Conservation (phyloP, 2,329 filamentous ascomycete genomes). For the Fusarium sp. region DNA sequence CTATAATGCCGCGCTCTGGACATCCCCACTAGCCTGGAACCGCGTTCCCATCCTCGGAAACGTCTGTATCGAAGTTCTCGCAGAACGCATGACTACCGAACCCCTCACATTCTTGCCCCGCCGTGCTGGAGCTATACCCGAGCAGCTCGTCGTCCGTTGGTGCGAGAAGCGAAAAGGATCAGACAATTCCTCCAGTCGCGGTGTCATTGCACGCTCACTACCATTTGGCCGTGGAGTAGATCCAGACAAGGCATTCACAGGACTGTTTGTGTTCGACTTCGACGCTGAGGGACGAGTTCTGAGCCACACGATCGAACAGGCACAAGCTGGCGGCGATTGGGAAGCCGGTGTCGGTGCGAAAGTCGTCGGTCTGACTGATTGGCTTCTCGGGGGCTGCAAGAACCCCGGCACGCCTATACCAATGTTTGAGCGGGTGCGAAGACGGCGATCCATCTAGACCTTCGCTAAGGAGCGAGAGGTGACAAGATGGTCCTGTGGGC, state of each 20-base stretch:
- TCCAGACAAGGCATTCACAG: conserved; percentile 84
- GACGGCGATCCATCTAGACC: conserved; percentile 39
- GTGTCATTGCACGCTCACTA: conserved; percentile 62
- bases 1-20: conserved; percentile 95
- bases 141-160: conserved; percentile 70
- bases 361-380: conserved; percentile 93
- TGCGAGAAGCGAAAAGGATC: conserved; percentile 84
- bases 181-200: conserved; percentile 46
- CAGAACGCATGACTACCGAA: conserved; percentile 85
- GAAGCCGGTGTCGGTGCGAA: conserved; percentile 85
- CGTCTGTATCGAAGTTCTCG: conserved; percentile 87
- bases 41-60: conserved; percentile 92
- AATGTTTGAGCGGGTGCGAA: conserved; percentile 54
- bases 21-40: conserved; percentile 96
- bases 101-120: conserved; percentile 64
- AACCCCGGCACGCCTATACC: conserved; percentile 55
- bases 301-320: conserved; percentile 94
- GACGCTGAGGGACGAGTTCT: conserved; percentile 87
- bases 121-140: conserved; percentile 67
- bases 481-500: not conserved
- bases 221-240: conserved; percentile 57
- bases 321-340: conserved; percentile 86
- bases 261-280: conserved; percentile 96
- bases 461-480: not conserved
- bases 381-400: conserved; percentile 85